These are phyloP conservation scores for Aspergillus arachidicola DNA, from an alignment of 2,329 filamentous ascomycete genomes.

Conservation along the genomic window DNA sequence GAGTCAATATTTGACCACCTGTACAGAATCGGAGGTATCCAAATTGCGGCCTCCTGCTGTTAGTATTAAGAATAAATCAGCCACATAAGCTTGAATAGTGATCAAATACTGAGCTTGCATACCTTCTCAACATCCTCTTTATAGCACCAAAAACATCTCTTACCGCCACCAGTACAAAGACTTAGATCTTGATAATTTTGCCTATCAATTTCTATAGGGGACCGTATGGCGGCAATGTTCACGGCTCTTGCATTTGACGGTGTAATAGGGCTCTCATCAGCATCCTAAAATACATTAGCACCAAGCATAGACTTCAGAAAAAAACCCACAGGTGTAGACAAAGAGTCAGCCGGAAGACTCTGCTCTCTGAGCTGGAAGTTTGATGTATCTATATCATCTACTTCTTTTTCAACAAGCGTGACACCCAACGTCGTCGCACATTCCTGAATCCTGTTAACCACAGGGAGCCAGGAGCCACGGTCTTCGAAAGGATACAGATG, in stretches of 20 bases:
- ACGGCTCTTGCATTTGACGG: background rate
- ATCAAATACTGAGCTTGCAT: background rate
- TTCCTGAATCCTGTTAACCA: slow-evolving; percentile 16
- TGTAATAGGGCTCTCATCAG: background rate
- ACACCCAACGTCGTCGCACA: slow-evolving; percentile 13
- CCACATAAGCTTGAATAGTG: background rate
- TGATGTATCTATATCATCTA: slow-evolving; percentile 16
- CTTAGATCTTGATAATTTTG: background rate
- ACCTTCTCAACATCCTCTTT: slow-evolving; percentile 12
- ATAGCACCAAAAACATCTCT: slow-evolving; percentile 28
- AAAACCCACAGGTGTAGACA: background rate
- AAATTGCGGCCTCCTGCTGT: background rate
- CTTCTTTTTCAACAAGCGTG: slow-evolving; percentile 8
- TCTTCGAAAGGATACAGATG: slow-evolving; percentile 24
- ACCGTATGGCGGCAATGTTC: background rate
- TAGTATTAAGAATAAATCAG: background rate
- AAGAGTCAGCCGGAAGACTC: background rate
- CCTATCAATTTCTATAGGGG: background rate
- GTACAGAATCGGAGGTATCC: slow-evolving; percentile 34
- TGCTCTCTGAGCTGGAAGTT: background rate
- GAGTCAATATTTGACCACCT: slow-evolving; percentile 36
- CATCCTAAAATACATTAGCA: background rate
- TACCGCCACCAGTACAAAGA: slow-evolving; percentile 21
- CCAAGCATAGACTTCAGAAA: background rate
- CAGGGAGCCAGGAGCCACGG: slow-evolving; percentile 18